Percentiles rank a stretch among this genome's conserved stretches.
phyloP scores from a whole-genome alignment of 257 asterid genomes.

The Solanum ossicruentum region DNA sequence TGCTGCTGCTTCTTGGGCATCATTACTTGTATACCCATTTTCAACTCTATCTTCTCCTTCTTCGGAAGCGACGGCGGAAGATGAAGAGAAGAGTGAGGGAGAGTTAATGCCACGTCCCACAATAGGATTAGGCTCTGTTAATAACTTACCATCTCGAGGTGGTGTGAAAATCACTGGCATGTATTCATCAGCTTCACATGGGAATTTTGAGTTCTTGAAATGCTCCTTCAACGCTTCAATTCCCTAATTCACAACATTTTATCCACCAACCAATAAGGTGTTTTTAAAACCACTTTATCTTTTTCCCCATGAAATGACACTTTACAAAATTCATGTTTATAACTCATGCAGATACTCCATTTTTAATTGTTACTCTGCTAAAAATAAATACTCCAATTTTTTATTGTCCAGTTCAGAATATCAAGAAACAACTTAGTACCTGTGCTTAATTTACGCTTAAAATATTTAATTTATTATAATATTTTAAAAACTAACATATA shows the following conservation, averaged over 20 bases:
- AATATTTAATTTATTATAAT: too few species aligned
- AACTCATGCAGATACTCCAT: neutral
- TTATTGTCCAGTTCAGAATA: too few species aligned
- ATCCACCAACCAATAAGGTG: too few species aligned
- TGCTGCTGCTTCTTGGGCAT: neutral
- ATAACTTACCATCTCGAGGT: conserved; percentile 59
- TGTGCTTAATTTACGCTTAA: too few species aligned
- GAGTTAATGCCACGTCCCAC: conserved; percentile 5
- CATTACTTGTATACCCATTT: neutral
- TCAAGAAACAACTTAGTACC: too few species aligned
- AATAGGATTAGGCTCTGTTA: conserved; percentile 50
- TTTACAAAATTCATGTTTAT: neutral
- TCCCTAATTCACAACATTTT: conserved; percentile 12
- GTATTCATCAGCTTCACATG: conserved; percentile 65
- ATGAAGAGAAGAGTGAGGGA: neutral
- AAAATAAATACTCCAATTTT: too few species aligned
- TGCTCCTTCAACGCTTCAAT: conserved; percentile 81
- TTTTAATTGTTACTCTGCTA: too few species aligned
- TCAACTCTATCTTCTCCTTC: conserved; percentile 1
- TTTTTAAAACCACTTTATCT: too few species aligned
- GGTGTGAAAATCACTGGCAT: conserved; percentile 89
- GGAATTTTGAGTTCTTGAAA: conserved; percentile 95
- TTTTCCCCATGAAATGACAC: neutral
- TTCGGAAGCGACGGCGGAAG: conserved; percentile 9
- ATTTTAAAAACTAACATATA: too few species aligned